Conservation (phyloP, 331 rosid genomes). For the Pyrus hybrid region DNA sequence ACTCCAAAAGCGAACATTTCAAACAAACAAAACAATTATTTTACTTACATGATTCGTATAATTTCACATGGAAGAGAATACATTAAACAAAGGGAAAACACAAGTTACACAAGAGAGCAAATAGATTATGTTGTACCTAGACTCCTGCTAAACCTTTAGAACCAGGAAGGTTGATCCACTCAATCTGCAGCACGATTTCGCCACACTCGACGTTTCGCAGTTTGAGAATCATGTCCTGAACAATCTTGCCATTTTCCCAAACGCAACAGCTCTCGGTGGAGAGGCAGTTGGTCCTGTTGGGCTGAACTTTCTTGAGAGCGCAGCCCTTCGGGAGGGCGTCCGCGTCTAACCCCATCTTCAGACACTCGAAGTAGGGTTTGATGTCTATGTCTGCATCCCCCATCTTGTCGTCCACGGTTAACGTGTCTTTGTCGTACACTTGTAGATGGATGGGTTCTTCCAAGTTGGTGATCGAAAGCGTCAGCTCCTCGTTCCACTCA, state of each 20-base stretch:
- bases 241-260: conserved; percentile 49
- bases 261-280: conserved; percentile 53
- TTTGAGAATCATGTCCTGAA: conserved; percentile 59
- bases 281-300: conserved; percentile 40
- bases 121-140: background rate
- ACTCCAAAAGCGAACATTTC: no score
- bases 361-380: conserved; percentile 57
- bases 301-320: conserved; percentile 44
- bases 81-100: background rate
- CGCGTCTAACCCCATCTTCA: conserved; percentile 35
- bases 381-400: conserved; percentile 71
- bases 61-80: background rate
- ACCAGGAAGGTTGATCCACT: conserved; percentile 55
- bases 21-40: background rate
- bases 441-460: conserved; percentile 31
- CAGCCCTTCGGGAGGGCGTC: conserved; percentile 44
- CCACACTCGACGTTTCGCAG: conserved; percentile 64
- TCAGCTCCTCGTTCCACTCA: conserved; percentile 77
- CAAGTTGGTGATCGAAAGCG: conserved; percentile 40
- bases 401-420: conserved; percentile 62
- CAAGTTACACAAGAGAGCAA: background rate
- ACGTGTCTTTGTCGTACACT: conserved; percentile 69
- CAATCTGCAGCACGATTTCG: conserved; percentile 50
- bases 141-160: conserved; percentile 27
- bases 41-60: no score